A percentile compares a stretch with the other conserved stretches of the same genome.
Evolutionary conservation across 2,329 filamentous ascomycete species (phyloP).

Genomic region (Hymenoscyphus albidus): DNA sequence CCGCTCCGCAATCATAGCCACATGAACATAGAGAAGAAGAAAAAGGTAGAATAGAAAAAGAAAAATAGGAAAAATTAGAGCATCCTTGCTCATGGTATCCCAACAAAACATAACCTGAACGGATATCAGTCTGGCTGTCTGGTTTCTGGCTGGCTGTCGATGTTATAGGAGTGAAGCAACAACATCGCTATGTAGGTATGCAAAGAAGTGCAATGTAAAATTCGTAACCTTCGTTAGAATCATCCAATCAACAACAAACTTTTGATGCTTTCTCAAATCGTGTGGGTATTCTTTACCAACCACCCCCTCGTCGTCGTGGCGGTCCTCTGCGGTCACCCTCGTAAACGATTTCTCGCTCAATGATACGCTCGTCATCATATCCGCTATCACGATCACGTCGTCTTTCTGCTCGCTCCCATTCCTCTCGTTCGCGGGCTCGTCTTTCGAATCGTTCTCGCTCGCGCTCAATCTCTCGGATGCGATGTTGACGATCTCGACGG

Average conservation of each 20-base stretch:
- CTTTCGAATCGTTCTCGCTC: conserved; percentile 51
- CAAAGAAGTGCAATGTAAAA: background rate
- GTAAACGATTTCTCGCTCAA: conserved; percentile 65
- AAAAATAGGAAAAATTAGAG: conserved; percentile 4
- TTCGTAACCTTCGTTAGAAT: conserved; percentile 3
- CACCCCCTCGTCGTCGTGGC: conserved; percentile 7
- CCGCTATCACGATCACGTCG: conserved; percentile 21
- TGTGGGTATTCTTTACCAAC: background rate
- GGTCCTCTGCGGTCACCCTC: conserved; percentile 38
- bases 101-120: conserved; percentile 1
- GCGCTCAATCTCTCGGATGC: conserved; percentile 52
- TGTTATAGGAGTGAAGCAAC: background rate
- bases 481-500: conserved; percentile 55
- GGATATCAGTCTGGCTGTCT: background rate
- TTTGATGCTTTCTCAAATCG: conserved; percentile 2
- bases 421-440: conserved; percentile 41
- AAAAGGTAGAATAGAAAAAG: background rate
- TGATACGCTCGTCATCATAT: conserved; percentile 60
- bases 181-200: conserved; percentile 5
- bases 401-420: conserved; percentile 36
- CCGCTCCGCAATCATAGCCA: background rate
- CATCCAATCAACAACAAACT: background rate
- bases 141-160: background rate
- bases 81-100: conserved; percentile 1
- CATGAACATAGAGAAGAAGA: background rate